Evolutionary conservation across 2,329 filamentous ascomycete genomes (phyloP), one percentile per base, ranked within the genome.

Genomic region (Chaetomium sp.): DNA sequence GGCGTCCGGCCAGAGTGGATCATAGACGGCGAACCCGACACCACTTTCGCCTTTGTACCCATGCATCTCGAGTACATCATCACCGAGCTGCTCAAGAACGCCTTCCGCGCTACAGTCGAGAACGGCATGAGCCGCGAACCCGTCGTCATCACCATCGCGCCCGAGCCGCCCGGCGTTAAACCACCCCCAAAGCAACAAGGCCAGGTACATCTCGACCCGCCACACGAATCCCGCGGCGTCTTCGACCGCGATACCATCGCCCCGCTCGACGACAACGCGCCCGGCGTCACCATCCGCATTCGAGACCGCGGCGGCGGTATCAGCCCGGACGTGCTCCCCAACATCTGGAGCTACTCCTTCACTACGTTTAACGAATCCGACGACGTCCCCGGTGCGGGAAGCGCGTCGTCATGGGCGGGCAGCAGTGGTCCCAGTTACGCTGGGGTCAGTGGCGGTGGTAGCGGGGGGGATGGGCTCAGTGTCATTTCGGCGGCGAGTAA

Each of bases 61-160:
- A 94, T 95, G 69, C 94, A 99, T 70, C 80, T 99, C 32, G 92
- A 97, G 72, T 99, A 99, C 71, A 96, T 99, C 61, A 82, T 96
- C 61, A 99, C 92, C 0, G 94, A 99, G 71, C 79, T 99, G 1
- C 80, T 99, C 56, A 99, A 99, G 72, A 99, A 99, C 67, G 89
- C 91, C 1, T 99, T 97, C 74, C 84, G 94, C 44, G 92, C 94
- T 4, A 95, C 90, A 0, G 85, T 97, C 8, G 94, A 99, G 71
- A 86, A 81, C 56, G 84, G 85, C n/a, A 85, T 82, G 66, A 86
- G 88, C 63, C 79, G 81, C 43, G 88, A 95, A 61, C 89, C 92
- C 1, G 79, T 99, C 42, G 89, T 96, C 62, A 86, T 97, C 58
- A 99, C 94, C 11, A 94, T 99, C 59, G 92, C 92, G 0, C 88